Percentiles rank a stretch among this genome's conserved stretches.
Evolutionary conservation across 2,329 filamentous ascomycete genomes (phyloP).

Genomic region (Verticillium tricorpus): DNA sequence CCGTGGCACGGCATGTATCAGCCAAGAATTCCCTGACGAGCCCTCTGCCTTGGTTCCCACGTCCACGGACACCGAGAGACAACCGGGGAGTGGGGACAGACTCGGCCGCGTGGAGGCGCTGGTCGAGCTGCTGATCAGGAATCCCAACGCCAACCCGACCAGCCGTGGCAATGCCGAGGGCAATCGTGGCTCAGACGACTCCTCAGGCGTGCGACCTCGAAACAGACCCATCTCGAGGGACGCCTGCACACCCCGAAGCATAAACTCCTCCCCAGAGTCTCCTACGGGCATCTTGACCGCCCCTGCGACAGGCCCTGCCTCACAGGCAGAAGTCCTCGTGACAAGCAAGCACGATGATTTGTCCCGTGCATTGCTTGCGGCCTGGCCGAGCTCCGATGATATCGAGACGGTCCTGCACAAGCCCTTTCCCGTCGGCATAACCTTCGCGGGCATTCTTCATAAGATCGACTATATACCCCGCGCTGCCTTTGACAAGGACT

Average conservation of each 20-base stretch:
- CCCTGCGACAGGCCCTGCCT: background rate
- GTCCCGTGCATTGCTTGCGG: constrained; percentile 24
- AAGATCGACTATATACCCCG: background rate
- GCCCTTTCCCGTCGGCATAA: background rate
- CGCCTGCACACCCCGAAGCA: background rate
- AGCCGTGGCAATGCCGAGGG: background rate
- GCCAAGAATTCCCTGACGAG: constrained; percentile 41
- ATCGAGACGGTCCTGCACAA: constrained; percentile 31
- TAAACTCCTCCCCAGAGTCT: background rate
- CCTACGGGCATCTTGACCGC: background rate
- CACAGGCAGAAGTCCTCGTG: background rate
- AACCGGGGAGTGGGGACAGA: constrained; percentile 29
- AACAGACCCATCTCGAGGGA: background rate
- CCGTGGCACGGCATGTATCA: constrained; percentile 37
- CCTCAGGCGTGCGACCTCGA: background rate
- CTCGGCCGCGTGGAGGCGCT: constrained; percentile 41
- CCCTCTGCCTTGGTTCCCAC: constrained; percentile 10
- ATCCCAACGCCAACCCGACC: constrained; percentile 4
- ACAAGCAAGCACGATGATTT: constrained; percentile 16
- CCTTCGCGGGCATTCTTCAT: background rate
- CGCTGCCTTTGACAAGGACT: background rate
- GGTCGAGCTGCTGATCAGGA: constrained; percentile 31
- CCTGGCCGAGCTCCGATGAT: constrained; percentile 33
- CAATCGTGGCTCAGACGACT: background rate
- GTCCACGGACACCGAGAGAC: constrained; percentile 24